Evolutionary conservation across 2,329 filamentous ascomycete genomes (phyloP).

Genomic region (Setomelanomma holmii): DNA sequence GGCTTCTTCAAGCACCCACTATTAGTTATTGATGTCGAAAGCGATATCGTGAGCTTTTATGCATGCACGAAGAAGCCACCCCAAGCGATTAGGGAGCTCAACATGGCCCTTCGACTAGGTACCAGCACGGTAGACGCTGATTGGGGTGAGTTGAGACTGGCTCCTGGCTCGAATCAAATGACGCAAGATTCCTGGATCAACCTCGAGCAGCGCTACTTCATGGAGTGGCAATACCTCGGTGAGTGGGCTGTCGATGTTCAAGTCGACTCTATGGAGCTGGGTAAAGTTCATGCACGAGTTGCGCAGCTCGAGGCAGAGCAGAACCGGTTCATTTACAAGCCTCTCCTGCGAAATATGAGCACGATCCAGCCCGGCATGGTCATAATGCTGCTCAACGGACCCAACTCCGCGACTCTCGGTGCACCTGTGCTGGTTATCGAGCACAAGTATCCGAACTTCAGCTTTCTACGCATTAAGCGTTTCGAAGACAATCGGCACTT

Average conservation of each 20-base stretch:
- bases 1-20: slow-evolving; percentile 30
- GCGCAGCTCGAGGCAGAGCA: slow-evolving; percentile 23
- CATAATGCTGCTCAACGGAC: slow-evolving; percentile 23
- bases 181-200: slow-evolving; percentile 20
- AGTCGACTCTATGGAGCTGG: slow-evolving; percentile 7
- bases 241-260: slow-evolving; percentile 14
- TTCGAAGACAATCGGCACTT: slow-evolving; percentile 16
- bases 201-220: slow-evolving; percentile 24
- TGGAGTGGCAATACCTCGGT: slow-evolving; percentile 18
- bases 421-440: slow-evolving; percentile 21
- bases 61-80: slow-evolving; percentile 19
- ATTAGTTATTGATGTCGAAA: slow-evolving; percentile 17
- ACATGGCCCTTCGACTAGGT: slow-evolving; percentile 21
- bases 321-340: slow-evolving; percentile 33
- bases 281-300: slow-evolving; percentile 18
- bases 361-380: slow-evolving; percentile 13
- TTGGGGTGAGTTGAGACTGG: slow-evolving; percentile 12
- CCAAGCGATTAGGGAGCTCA: slow-evolving; percentile 15
- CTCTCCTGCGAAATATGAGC: slow-evolving; percentile 15
- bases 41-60: slow-evolving; percentile 17
- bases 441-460: slow-evolving; percentile 16
- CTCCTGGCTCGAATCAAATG: slow-evolving; percentile 15
- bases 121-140: slow-evolving; percentile 6
- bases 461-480: slow-evolving; percentile 21
- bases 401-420: slow-evolving; percentile 16